Base-by-base conservation (phyloP, 208 protist genomes). In the Polymyxa betae region DNA sequence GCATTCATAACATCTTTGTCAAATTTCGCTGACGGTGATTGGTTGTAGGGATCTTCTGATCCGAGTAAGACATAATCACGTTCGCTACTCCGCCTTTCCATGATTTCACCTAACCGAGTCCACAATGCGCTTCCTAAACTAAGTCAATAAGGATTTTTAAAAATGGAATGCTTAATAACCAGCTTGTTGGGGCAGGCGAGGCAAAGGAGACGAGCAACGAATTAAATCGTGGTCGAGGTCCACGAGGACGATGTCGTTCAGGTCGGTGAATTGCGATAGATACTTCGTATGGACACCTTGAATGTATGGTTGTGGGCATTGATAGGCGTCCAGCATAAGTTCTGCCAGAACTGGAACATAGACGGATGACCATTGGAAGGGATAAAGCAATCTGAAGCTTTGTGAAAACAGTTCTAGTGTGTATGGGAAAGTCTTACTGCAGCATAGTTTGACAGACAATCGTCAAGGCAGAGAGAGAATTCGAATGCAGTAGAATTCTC, bases 221-320 rank as follows among this genome's bases (percentile, higher is more conserved):
- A 82, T 82, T 5, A 82, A 12, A 35, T 82, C 72, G 72, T 82
- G 72, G n/a, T 82, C 72, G 72, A 82, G 72, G 72, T 82, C 72
- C 16, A 82, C 72, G 35, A 82, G 72, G 72, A 82, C 72, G 72
- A 82, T 82, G 72, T 82, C 72, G 72, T 82, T 82, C 16, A 82
- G 72, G 12, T 82, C 72, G n/a, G 72, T 82, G n/a, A 82, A 82
- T n/a, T 82, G 72, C 72, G 72, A 35, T n/a, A 82, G 72, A 43
- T 82, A 82, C 72, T 82, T 82, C 16, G 72, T 82, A n/a, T 82
- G 72, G n/a, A 82, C 72, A n/a, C 72, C 72, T n/a, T 82, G 72
- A 35, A 82, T 82, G n/a, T 82, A 82, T n/a, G 72, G 72, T 43
- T 82, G 72, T 38, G 72, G 72, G 72, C 72, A 82, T 82, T 82